phyloP scores from a whole-genome alignment of 2,329 filamentous ascomycete species.

The Sphaceloma murrayae region DNA sequence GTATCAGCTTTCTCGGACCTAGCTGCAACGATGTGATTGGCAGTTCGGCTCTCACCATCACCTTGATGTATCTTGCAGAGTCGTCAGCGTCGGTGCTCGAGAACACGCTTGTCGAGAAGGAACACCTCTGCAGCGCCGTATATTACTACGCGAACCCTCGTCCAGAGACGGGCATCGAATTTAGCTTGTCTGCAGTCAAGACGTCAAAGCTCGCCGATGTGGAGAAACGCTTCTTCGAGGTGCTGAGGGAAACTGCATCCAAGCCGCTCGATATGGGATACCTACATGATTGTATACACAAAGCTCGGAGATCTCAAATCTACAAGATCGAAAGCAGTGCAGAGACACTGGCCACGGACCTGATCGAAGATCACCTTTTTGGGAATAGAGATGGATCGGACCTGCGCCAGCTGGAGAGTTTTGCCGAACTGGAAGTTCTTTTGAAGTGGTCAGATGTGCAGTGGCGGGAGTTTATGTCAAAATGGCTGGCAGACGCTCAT shows the following conservation, averaged over 20 bases:
- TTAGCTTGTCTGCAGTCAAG: slow-evolving; percentile 76
- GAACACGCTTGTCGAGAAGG: slow-evolving; percentile 84
- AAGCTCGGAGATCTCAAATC: slow-evolving; percentile 72
- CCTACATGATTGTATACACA: slow-evolving; percentile 73
- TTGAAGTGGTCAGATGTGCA: slow-evolving; percentile 72
- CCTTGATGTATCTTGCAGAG: slow-evolving; percentile 79
- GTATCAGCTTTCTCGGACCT: slow-evolving; percentile 80
- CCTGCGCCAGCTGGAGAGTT: slow-evolving; percentile 33
- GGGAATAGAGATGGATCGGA: slow-evolving; percentile 67
- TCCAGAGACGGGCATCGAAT: slow-evolving; percentile 73
- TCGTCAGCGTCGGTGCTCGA: slow-evolving; percentile 89
- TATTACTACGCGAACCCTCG: slow-evolving; percentile 69
- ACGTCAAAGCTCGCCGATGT: slow-evolving; percentile 77
- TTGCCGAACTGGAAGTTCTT: slow-evolving; percentile 53
- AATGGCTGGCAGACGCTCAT: slow-evolving; percentile 75
- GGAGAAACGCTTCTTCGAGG: slow-evolving; percentile 72
- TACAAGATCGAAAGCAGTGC: slow-evolving; percentile 74
- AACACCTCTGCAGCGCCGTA: slow-evolving; percentile 81
- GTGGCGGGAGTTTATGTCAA: slow-evolving; percentile 73
- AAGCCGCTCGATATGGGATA: slow-evolving; percentile 85
- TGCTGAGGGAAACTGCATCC: slow-evolving; percentile 69
- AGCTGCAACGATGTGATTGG: slow-evolving; percentile 54
- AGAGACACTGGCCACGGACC: slow-evolving; percentile 69
- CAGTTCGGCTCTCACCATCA: slow-evolving; percentile 64
- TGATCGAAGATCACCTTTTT: slow-evolving; percentile 89